phyloP scores from a whole-genome alignment of 129 eudicot genomes.

The Helianthus annuus region HanXRQr2.0-SUNRISE NC_035445.2:93450821-93451320 shows the following conservation, averaged over 20 bases:
- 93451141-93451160: constrained; percentile 18
- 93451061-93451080: constrained; percentile 42
- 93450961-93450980: constrained; percentile 32
- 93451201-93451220: constrained; percentile 29
- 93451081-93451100: constrained; percentile 30
- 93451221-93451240: constrained; percentile 41
- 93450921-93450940: constrained; percentile 40
- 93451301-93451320: constrained; percentile 43
- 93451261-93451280: constrained; percentile 40
- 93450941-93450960: constrained; percentile 33
- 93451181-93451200: constrained; percentile 34
- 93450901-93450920: constrained; percentile 43
- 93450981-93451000: constrained; percentile 27
- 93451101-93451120: constrained; percentile 35
- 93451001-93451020: constrained; percentile 30
- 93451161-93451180: constrained; percentile 22
- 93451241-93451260: constrained; percentile 42
- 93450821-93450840: constrained; percentile 31
- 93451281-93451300: constrained; percentile 46
- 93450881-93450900: constrained; percentile 49
- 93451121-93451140: constrained; percentile 37
- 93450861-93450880: constrained; percentile 55
- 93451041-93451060: constrained; percentile 32
- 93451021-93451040: constrained; percentile 32
- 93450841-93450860: constrained; percentile 47